phyloP scores from a whole-genome alignment of 768 basidiomycete genomes.

The Boletus subparvulus region DNA sequence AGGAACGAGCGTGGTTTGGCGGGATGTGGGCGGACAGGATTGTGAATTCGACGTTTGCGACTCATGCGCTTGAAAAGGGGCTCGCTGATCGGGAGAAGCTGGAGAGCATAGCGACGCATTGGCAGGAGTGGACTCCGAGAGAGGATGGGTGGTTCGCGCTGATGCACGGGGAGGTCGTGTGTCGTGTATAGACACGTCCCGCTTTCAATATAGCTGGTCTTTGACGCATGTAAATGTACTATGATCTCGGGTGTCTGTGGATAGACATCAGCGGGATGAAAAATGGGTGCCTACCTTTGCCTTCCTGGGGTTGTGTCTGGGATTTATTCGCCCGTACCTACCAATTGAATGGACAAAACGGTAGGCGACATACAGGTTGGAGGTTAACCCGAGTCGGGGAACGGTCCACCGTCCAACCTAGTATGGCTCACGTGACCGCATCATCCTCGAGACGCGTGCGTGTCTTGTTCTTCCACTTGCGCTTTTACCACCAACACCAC shows the following conservation, averaged over 20 bases:
- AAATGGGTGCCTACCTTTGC: no score
- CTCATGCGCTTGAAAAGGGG: constrained; percentile 30
- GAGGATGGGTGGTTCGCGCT: constrained; percentile 37
- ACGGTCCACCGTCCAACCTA: no score
- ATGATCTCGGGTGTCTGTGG: background rate
- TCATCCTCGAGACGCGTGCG: background rate
- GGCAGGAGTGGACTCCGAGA: constrained; percentile 31
- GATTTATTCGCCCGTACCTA: no score
- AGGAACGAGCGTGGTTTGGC: constrained; percentile 41
- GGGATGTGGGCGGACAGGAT: constrained; percentile 40
- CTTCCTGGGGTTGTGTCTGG: no score
- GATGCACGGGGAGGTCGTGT: constrained; percentile 37
- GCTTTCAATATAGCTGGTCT: background rate
- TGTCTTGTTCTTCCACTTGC: background rate
- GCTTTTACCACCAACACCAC: background rate
- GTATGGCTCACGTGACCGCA: constrained; percentile 5
- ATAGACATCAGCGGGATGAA: background rate
- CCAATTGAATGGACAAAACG: no score
- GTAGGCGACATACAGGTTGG: no score
- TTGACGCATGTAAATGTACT: background rate
- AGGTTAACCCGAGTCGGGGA: background rate
- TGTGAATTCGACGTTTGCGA: constrained; percentile 34
- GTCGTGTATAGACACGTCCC: constrained; percentile 26
- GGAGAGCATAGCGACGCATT: constrained; percentile 18
- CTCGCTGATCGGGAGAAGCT: constrained; percentile 24